Evolutionary conservation across 1,139 yeast species (phyloP), one percentile per base, ranked within the genome.

Genomic region (Geotrichum bryndzae): DNA sequence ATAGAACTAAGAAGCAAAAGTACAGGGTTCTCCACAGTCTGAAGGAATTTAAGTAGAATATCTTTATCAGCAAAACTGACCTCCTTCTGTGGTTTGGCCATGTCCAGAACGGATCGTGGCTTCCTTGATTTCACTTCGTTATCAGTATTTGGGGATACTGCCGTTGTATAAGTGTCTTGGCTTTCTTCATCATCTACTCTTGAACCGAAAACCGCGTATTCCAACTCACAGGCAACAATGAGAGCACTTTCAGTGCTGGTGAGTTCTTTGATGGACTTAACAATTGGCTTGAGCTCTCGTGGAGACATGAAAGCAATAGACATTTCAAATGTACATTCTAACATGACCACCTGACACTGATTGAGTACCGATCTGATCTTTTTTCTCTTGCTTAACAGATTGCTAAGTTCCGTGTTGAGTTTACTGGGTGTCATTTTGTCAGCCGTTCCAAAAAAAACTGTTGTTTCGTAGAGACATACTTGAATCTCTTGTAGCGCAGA

Each of bases 241-340:
- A 81, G 64, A 1, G 82, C 83, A 66, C 74, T 77, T 2, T 76
- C 68, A 52, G 75, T 75, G 50, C 74, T 73, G 2, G 74, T 65
- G 8, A 79, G 69, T 1, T 72, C 66, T 51, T 72, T 72, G 33
- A 80, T 67, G 23, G 70, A 68, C n/a, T 74, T 71, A 13, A 80
- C 69, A 3, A 76, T 65, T 1, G 76, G 72, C 54, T 75, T 75
- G 51, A 80, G 66, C 56, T 77, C 78, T 10, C 71, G 69, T 10
- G 84, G 84, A 0, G 83, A 76, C 58, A 79, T 68, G 63, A 73
- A 78, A 0, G 84, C 78, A 64, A 79, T 80, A 0, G 84, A 79
- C 1, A 81, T 70, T 66, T 81, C 84, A 65, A 78, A 81, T 1
- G 77, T 69, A 63, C 82, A 79, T 64, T 81, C 84, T 29, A 78